Base-by-base conservation (phyloP, 179 eudicot species). In the Spinacia oleracea region DNA sequence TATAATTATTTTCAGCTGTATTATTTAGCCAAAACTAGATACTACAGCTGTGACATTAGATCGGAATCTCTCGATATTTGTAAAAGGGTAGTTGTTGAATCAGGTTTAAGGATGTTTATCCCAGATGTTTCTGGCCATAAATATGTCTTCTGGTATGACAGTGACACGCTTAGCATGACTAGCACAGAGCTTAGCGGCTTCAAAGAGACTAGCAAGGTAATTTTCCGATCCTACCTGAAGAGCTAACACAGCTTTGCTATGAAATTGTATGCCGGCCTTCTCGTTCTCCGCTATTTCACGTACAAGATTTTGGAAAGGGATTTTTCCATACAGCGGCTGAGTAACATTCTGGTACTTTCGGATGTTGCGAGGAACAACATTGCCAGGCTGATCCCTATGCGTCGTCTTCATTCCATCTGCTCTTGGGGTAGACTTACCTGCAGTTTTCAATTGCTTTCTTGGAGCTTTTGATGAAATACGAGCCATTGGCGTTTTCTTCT, bases 141-240 rank as follows among this genome's bases (percentile, higher is more conserved):
- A 51, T 31, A 46, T 70, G 55, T 70, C 56, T 2, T 70, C 55
- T 46, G 29, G 50, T 27, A 25, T 70, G 55, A 70, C 35, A 23
- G 74, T 70, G 34, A 70, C 56, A 23, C 56, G 56, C 58, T 16
- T 43, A 45, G 27, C 74, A 70, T 46, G 56, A 70, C 5, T 70
- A 27, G 74, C 74, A 45, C 70, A 65, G 25, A 65, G 45, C 40
- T 64, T 64, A 12, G 38, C 40, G 12, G 29, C 68, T 64, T 27
- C 68, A 64, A 29, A 64, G 68, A 64, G 68, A 14, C 16, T 40
- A 64, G 12, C 68, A 64, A 64, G 68, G 68, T 64, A 64, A 6
- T 29, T 31, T 40, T 64, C 68, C 10, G 38, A 64, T 64, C 40
- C 68, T 64, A 12, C 16, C 10, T 64, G 68, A 64, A 64, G 68